Conservation (phyloP, 768 basidiomycete genomes). For the Amanita polypyramis region DNA sequence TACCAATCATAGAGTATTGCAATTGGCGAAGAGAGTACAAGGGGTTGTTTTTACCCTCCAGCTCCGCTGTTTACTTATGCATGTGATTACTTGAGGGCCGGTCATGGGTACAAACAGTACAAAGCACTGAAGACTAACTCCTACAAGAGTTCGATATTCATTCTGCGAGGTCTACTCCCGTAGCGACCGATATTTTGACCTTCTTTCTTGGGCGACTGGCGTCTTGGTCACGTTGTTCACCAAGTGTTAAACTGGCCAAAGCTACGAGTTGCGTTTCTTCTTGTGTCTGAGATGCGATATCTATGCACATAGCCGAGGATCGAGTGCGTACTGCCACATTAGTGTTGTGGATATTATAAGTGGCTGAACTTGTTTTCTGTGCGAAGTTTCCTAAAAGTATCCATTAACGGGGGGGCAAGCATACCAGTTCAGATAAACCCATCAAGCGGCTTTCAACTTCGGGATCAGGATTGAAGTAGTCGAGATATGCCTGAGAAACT, state of each 20-base stretch:
- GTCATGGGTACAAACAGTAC: neutral
- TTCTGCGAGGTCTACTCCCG: constrained; percentile 67
- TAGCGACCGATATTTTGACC: constrained; percentile 61
- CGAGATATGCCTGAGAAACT: constrained; percentile 36
- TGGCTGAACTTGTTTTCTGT: constrained; percentile 13
- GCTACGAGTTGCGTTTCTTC: constrained; percentile 19
- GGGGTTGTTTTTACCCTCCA: constrained; percentile 17
- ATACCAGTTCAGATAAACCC: constrained; percentile 48
- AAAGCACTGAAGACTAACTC: no score
- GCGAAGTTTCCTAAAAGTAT: neutral
- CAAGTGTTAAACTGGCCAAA: constrained; percentile 19
- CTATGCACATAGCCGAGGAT: neutral
- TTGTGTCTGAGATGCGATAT: constrained; percentile 26
- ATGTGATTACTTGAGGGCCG: constrained; percentile 4
- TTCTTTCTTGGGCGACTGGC: constrained; percentile 39
- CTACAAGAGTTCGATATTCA: no score
- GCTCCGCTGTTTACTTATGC: neutral
- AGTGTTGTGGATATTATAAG: constrained; percentile 9
- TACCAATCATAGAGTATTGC: constrained; percentile 33
- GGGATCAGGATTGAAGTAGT: constrained; percentile 60
- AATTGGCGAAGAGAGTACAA: constrained; percentile 29
- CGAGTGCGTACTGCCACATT: constrained; percentile 5
- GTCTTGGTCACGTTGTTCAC: constrained; percentile 16
- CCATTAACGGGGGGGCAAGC: constrained; percentile 8
- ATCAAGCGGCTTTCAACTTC: constrained; percentile 51